These are phyloP conservation scores for Nemania sp. DNA, from an alignment of 2,329 filamentous ascomycete genomes.

Conservation along the genomic window DNA sequence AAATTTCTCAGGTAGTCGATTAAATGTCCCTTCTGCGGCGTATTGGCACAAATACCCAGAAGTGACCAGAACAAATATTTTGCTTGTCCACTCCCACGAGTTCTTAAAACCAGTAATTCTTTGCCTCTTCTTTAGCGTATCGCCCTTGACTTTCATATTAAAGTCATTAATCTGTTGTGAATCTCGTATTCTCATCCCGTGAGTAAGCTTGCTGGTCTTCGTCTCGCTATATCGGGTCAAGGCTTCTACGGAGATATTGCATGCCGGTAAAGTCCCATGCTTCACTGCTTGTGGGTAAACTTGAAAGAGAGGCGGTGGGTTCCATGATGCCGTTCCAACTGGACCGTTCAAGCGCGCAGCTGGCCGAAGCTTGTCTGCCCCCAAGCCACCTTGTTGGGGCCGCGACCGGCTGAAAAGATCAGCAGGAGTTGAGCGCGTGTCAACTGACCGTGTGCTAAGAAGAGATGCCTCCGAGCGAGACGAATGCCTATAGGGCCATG, in stretches of 20 bases:
- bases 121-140: conserved; percentile 53
- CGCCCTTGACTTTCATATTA: conserved; percentile 42
- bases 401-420: conserved; percentile 15
- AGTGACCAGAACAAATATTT: conserved; percentile 72
- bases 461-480: conserved; percentile 45
- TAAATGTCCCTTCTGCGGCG: conserved; percentile 68
- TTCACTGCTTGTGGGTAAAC: conserved; percentile 84
- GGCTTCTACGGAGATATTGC: conserved; percentile 68
- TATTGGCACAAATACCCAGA: conserved; percentile 79
- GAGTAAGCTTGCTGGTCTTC: conserved; percentile 47
- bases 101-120: conserved; percentile 47
- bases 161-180: conserved; percentile 38
- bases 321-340: conserved; percentile 51
- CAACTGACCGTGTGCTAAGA: conserved; percentile 28
- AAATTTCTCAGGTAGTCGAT: conserved; percentile 74
- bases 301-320: conserved; percentile 79
- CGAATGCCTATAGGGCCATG: conserved; percentile 48
- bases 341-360: conserved; percentile 17
- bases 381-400: conserved; percentile 20
- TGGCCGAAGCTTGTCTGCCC: conserved; percentile 27
- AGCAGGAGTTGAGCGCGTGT: conserved; percentile 25
- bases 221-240: conserved; percentile 66
- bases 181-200: conserved; percentile 36
- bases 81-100: conserved; percentile 69
- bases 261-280: conserved; percentile 70